These are phyloP conservation scores for Pseudoneurospora amorphoporcata DNA, from an alignment of 495 filamentous ascomycete genomes.

Conservation along the genomic window DNA sequence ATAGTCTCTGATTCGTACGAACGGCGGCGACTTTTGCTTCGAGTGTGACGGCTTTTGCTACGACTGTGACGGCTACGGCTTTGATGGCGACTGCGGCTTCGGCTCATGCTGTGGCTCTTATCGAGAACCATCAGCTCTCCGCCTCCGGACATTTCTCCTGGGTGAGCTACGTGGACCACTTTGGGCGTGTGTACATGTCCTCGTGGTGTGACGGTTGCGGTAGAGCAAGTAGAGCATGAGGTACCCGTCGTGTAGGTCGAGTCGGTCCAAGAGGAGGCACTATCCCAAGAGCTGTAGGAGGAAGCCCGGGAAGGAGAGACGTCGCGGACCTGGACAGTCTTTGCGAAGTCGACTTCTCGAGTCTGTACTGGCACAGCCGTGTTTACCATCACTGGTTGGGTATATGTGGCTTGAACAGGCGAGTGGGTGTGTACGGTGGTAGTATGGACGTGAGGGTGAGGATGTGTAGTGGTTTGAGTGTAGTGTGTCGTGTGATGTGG, in stretches of 20 bases:
- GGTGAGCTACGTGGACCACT: slow-evolving; percentile 22
- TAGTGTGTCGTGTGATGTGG: slow-evolving; percentile 3
- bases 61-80: slow-evolving; percentile 40
- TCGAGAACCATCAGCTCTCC: slow-evolving; percentile 7
- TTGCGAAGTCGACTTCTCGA: slow-evolving; percentile 29
- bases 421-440: slow-evolving; percentile 19
- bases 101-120: background rate
- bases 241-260: slow-evolving; percentile 6
- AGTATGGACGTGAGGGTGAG: background rate
- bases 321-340: slow-evolving; percentile 28
- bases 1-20: slow-evolving; percentile 20
- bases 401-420: slow-evolving; percentile 10
- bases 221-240: background rate
- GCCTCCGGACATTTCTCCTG: slow-evolving; percentile 33
- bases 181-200: slow-evolving; percentile 14
- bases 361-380: slow-evolving; percentile 30
- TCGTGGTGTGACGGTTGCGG: background rate
- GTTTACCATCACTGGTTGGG: slow-evolving; percentile 27
- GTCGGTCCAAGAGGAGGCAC: slow-evolving; percentile 9
- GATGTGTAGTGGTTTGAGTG: background rate
- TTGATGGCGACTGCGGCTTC: background rate
- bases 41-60: slow-evolving; percentile 19
- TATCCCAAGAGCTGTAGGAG: slow-evolving; percentile 20
- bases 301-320: slow-evolving; percentile 25
- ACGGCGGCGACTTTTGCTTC: slow-evolving; percentile 9